These are phyloP conservation scores for Pezicula neosporulosa DNA, from an alignment of 2,329 filamentous ascomycete genomes.

Conservation along the genomic window DNA sequence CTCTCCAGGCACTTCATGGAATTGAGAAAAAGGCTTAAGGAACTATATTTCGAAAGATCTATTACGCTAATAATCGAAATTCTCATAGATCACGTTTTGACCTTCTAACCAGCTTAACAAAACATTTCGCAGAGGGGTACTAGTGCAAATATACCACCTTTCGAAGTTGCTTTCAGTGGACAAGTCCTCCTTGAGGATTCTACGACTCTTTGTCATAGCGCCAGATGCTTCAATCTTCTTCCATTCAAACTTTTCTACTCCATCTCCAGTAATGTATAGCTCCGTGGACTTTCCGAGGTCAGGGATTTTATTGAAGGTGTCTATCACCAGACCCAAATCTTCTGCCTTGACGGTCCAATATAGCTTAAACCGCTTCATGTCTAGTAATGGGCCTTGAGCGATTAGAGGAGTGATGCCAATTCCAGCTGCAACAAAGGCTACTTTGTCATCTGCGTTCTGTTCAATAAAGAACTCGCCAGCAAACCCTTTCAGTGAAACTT, in stretches of 20 bases:
- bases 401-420: slow-evolving; percentile 82
- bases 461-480: slow-evolving; percentile 59
- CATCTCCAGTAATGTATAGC: slow-evolving; percentile 61
- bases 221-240: slow-evolving; percentile 22
- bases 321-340: slow-evolving; percentile 60
- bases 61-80: slow-evolving; percentile 36
- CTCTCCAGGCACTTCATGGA: too few relatives aligned
- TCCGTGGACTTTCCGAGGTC: slow-evolving; percentile 48
- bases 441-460: slow-evolving; percentile 21
- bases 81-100: slow-evolving; percentile 43
- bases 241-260: slow-evolving; percentile 21
- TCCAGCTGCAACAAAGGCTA: slow-evolving; percentile 70
- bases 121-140: slow-evolving; percentile 42
- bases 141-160: slow-evolving; percentile 59
- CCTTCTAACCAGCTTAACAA: slow-evolving; percentile 45
- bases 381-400: slow-evolving; percentile 58
- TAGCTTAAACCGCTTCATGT: slow-evolving; percentile 45
- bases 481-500: slow-evolving; percentile 69
- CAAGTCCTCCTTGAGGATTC: slow-evolving; percentile 45
- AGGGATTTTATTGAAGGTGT: slow-evolving; percentile 51
- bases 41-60: too few relatives aligned
- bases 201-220: slow-evolving; percentile 37
- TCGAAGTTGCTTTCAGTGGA: slow-evolving; percentile 21
- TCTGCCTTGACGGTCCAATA: slow-evolving; percentile 64
- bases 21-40: too few relatives aligned